These are phyloP conservation scores for Leccinum pellstonianum DNA, from an alignment of 768 basidiomycete genomes.

Conservation along the genomic window DNA sequence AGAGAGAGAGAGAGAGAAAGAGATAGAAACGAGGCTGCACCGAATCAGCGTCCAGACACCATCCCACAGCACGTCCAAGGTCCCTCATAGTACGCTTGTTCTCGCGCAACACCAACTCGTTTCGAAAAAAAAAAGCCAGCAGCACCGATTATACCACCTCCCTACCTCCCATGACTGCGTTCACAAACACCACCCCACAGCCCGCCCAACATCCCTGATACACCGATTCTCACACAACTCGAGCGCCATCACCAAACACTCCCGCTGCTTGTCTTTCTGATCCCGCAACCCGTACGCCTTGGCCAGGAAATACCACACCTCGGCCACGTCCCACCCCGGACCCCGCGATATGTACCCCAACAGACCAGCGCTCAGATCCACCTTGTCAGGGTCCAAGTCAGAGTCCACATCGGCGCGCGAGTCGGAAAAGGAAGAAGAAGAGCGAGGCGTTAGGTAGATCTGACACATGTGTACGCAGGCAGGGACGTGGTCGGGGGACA, in stretches of 20 bases:
- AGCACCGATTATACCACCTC: too few relatives aligned
- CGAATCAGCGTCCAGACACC: neutral
- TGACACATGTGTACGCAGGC: slow-evolving; percentile 78
- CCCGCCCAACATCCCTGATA: slow-evolving; percentile 59
- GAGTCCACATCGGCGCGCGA: neutral
- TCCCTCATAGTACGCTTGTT: too few relatives aligned
- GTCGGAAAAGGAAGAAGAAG: slow-evolving; percentile 19
- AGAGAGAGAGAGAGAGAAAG: too few relatives aligned
- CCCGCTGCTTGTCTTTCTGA: slow-evolving; percentile 66
- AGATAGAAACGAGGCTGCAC: neutral
- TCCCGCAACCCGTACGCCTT: slow-evolving; percentile 77
- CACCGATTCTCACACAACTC: slow-evolving; percentile 58
- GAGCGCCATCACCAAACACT: slow-evolving; percentile 72
- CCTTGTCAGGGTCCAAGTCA: slow-evolving; percentile 41
- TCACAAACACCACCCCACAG: slow-evolving; percentile 68
- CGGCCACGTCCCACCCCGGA: slow-evolving; percentile 85
- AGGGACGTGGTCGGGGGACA: slow-evolving; percentile 74
- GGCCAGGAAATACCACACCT: slow-evolving; percentile 93
- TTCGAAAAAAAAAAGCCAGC: too few relatives aligned
- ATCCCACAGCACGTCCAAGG: neutral
- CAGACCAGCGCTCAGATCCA: slow-evolving; percentile 82
- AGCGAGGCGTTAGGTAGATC: slow-evolving; percentile 55
- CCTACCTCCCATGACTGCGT: neutral
- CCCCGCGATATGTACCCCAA: slow-evolving; percentile 76
- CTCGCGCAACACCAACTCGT: too few relatives aligned